Evolutionary conservation across 2,329 filamentous ascomycete genomes (phyloP).

Genomic region (Berkeleyomyces basicola): DNA sequence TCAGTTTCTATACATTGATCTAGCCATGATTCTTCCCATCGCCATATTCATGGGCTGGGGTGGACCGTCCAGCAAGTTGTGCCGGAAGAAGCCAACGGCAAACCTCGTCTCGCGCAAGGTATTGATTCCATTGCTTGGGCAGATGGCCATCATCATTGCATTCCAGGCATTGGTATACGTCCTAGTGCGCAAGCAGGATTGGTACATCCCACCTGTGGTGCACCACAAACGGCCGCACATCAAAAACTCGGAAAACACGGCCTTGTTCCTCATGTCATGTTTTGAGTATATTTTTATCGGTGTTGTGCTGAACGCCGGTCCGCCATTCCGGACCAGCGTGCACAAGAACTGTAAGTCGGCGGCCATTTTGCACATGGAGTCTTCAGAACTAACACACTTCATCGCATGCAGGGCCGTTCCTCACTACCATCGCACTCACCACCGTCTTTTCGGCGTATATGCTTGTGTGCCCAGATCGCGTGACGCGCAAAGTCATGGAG

Average conservation of each 20-base stretch:
- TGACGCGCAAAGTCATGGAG: slow-evolving; percentile 64
- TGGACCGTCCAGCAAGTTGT: slow-evolving; percentile 60
- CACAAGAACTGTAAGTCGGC: slow-evolving; percentile 52
- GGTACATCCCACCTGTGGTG: slow-evolving; percentile 64
- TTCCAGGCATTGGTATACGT: slow-evolving; percentile 62
- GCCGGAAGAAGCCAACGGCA: slow-evolving; percentile 74
- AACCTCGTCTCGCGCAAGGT: slow-evolving; percentile 88
- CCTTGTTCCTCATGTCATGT: slow-evolving; percentile 75
- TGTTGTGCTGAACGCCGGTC: slow-evolving; percentile 78
- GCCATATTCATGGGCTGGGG: slow-evolving; percentile 99
- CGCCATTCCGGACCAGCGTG: slow-evolving; percentile 72
- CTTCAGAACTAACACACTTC: slow-evolving; percentile 12
- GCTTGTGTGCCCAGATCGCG: slow-evolving; percentile 55
- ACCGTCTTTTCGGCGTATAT: slow-evolving; percentile 60
- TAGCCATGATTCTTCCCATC: slow-evolving; percentile 82
- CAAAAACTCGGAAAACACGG: slow-evolving; percentile 84
- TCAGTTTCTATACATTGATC: slow-evolving; percentile 92
- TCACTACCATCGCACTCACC: slow-evolving; percentile 55
- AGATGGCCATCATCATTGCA: slow-evolving; percentile 65
- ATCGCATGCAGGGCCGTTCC: slow-evolving; percentile 53
- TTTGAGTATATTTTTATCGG: slow-evolving; percentile 91
- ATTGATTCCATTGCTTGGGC: slow-evolving; percentile 71
- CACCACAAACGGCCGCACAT: slow-evolving; percentile 69
- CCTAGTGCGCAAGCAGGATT: slow-evolving; percentile 60
- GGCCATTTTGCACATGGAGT: background rate